These are phyloP conservation scores for Neurospora crassa DNA, from an alignment of 2,329 filamentous ascomycete species.

Conservation along the genomic window DNA sequence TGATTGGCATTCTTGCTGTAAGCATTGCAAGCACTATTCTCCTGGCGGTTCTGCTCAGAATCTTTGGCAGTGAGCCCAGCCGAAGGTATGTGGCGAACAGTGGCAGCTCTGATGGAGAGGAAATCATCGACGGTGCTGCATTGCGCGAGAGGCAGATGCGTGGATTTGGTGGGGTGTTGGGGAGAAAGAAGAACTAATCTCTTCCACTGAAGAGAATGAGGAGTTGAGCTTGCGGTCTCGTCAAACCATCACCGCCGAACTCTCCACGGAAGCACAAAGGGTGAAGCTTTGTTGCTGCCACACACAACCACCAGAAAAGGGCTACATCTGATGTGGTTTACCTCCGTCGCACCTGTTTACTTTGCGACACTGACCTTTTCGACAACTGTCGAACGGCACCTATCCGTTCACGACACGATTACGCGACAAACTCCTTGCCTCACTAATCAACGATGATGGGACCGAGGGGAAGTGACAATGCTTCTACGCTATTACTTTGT, in stretches of 20 bases:
- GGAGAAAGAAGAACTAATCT: conserved; percentile 15
- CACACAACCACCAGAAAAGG: background rate
- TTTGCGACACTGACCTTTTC: conserved; percentile 12
- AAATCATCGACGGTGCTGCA: conserved; percentile 51
- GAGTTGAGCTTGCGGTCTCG: conserved; percentile 11
- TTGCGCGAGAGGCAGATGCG: conserved; percentile 47
- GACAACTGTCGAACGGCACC: conserved; percentile 4
- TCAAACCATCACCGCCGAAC: conserved; percentile 7
- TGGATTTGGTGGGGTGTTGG: conserved; percentile 39
- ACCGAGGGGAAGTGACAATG: conserved; percentile 25
- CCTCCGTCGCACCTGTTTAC: conserved; percentile 10
- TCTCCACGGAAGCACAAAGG: background rate
- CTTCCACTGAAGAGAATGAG: background rate
- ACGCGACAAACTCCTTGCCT: background rate
- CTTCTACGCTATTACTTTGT: conserved; percentile 28
- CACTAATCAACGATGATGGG: background rate
- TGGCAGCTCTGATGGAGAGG: conserved; percentile 27
- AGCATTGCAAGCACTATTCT: conserved; percentile 64
- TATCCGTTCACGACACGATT: background rate
- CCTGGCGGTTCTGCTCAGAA: conserved; percentile 58
- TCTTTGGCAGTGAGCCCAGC: conserved; percentile 44
- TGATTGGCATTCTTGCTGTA: conserved; percentile 74
- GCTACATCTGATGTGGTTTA: background rate
- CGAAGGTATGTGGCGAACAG: conserved; percentile 30
- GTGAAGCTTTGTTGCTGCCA: conserved; percentile 9